Base-by-base conservation (phyloP, 129 eudicot species). In the Oenanthe sinensis region DNA sequence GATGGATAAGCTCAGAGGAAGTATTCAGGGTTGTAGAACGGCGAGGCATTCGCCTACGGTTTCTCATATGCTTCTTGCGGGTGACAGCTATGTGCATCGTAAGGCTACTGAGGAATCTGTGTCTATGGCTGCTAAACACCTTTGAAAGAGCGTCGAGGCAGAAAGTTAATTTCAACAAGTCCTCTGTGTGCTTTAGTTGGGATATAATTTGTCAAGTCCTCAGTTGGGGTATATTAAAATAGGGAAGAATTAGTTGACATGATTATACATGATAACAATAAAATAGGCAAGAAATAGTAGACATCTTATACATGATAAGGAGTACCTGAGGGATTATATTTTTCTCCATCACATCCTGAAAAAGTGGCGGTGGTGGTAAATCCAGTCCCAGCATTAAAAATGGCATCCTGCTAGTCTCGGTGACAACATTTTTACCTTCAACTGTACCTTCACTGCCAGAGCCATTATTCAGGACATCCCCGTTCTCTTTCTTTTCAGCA, bases 351-450 rank as follows among this genome's bases (percentile, higher is more conserved):
- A 92, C 89, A 79, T 95, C 99, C 74, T 90, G 86, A 72, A 90
- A 95, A 77, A 95, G 92, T 8, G 99, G 99, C 5, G 97, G 99
- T 3, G 97, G 97, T 13, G 99, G 95, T 79, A 95, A 86, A 86
- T 95, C 99, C 68, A 95, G 86, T 33, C 99, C 99, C 77, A 95
- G 96, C 99, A 95, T 95, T 83, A 92, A 55, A 74, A 92, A 92
- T 17, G 97, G 92, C 97, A 90, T 92, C 80, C 83, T 87, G 83
- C 91, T 91, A 33, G 87, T 86, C 71, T 90, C 96, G 16, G 82
- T 79, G 50, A 79, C 77, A 67, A 79, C 78, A 72, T 83, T 87
- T 77, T 47, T 54, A 40, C 2, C 77, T 80, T 84, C 87, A 78
- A 13, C 62, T 17, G 74, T 90, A 65, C 87, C 84, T 54, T 89